These are phyloP conservation scores for Paragyromitra xinjiangensis DNA, from an alignment of 495 filamentous ascomycete species.

Conservation along the genomic window DNA sequence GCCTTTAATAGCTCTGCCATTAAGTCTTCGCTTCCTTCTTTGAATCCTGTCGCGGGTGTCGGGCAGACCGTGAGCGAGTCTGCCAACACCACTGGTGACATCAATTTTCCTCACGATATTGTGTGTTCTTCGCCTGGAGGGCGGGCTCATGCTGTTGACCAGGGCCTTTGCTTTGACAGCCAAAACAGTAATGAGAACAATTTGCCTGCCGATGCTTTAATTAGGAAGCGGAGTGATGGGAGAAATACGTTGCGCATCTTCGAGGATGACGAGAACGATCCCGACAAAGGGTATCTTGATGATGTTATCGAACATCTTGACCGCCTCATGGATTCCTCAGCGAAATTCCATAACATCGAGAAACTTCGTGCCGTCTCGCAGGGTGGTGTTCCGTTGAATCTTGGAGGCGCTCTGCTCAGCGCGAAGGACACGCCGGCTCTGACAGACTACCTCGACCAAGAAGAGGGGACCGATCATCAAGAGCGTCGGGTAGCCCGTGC, in stretches of 20 bases:
- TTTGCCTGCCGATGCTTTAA: conserved; percentile 58
- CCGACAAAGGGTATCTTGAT: conserved; percentile 63
- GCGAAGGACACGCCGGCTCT: conserved; percentile 9
- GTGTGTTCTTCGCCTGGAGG: neutral
- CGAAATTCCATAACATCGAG: conserved; percentile 2
- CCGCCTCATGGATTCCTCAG: conserved; percentile 67
- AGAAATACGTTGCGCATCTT: conserved; percentile 59
- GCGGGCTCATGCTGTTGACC: neutral
- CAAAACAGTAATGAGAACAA: neutral
- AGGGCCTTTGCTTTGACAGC: neutral
- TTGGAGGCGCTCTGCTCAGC: conserved; percentile 11
- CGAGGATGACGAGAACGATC: conserved; percentile 49
- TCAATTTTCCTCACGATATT: neutral
- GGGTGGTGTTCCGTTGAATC: conserved; percentile 30
- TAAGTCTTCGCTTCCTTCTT: conserved; percentile 26
- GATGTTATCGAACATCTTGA: conserved; percentile 71
- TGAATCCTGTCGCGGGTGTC: conserved; percentile 28
- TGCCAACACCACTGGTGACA: neutral
- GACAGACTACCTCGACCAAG: conserved; percentile 22
- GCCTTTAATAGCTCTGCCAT: conserved; percentile 81
- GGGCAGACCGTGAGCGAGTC: conserved; percentile 35
- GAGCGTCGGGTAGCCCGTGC: conserved; percentile 16
- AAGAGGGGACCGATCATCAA: conserved; percentile 11
- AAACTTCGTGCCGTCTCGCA: conserved; percentile 44
- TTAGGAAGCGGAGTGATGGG: conserved; percentile 58